Conservation (phyloP, 768 basidiomycete genomes). For the Tulasnella sp. region DNA sequence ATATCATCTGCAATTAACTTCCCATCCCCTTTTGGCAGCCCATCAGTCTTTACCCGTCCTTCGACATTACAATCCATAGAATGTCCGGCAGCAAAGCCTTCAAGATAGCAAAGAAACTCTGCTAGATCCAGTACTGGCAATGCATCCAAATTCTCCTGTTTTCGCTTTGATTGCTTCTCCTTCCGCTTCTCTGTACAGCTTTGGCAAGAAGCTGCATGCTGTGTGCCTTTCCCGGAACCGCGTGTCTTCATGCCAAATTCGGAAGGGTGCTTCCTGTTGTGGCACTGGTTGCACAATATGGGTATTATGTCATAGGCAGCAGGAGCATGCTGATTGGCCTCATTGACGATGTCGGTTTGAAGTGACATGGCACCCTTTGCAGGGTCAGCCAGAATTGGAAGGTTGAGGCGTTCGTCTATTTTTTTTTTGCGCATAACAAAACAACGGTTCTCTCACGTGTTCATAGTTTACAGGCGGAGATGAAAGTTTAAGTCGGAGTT, state of each 20-base stretch:
- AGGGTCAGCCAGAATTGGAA: too few species aligned
- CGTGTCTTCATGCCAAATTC: background rate
- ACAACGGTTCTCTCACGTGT: too few species aligned
- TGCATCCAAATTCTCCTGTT: constrained; percentile 3
- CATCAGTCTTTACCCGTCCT: background rate
- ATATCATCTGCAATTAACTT: background rate
- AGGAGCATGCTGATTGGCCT: too few species aligned
- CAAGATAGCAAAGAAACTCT: background rate
- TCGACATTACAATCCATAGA: background rate
- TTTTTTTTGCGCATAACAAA: too few species aligned
- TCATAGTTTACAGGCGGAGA: too few species aligned
- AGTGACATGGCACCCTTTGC: too few species aligned
- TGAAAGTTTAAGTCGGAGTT: background rate
- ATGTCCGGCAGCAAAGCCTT: background rate
- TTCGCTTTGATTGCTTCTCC: constrained; percentile 4
- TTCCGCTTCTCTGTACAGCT: constrained; percentile 1
- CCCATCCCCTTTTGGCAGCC: background rate
- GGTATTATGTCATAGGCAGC: too few species aligned
- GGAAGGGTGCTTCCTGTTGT: background rate
- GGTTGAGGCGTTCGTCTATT: too few species aligned
- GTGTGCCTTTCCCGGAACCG: background rate
- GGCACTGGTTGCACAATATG: background rate
- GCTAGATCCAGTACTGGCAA: background rate
- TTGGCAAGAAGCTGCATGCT: background rate
- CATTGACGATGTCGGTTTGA: too few species aligned